Conservation (phyloP, 805 yeast species). For the Starmerella kuoi region DNA sequence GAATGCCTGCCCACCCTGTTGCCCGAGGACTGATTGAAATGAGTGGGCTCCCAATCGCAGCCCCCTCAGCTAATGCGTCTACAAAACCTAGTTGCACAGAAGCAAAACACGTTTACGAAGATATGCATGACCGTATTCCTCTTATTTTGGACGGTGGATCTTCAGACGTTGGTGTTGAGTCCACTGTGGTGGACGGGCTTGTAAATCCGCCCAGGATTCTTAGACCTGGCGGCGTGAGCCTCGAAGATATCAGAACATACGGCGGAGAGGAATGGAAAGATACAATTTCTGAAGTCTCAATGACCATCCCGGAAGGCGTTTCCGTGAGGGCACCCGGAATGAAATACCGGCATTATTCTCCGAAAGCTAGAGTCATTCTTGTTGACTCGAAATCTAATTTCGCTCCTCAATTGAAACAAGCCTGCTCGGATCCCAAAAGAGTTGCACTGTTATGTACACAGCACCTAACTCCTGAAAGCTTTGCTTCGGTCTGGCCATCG, state of each 20-base stretch:
- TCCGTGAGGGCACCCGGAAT: conserved; percentile 89
- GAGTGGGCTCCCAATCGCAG: conserved; percentile 84
- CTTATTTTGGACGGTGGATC: conserved; percentile 82
- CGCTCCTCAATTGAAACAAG: background rate
- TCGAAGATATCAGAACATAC: conserved; percentile 52
- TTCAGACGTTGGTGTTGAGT: conserved; percentile 80
- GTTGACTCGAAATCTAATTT: conserved; percentile 39
- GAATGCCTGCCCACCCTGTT: conserved; percentile 76
- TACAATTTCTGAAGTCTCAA: conserved; percentile 37
- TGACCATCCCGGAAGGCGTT: conserved; percentile 40
- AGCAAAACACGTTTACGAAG: conserved; percentile 76
- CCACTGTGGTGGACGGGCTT: conserved; percentile 88
- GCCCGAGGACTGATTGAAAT: conserved; percentile 82
- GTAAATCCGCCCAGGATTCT: conserved; percentile 72
- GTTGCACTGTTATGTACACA: conserved; percentile 38
- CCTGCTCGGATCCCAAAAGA: conserved; percentile 2
- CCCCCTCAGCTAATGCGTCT: conserved; percentile 95
- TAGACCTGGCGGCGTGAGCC: conserved; percentile 87
- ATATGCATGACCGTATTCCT: conserved; percentile 69
- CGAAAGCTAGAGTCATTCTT: conserved; percentile 67
- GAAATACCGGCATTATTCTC: conserved; percentile 94
- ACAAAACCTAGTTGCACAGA: conserved; percentile 88
- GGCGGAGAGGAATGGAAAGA: conserved; percentile 64
- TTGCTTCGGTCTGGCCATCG: conserved; percentile 9
- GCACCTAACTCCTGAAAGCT: conserved; percentile 25